Base-by-base conservation (phyloP, 2,329 filamentous ascomycete species). In the Hypoxylon sp. region DNA sequence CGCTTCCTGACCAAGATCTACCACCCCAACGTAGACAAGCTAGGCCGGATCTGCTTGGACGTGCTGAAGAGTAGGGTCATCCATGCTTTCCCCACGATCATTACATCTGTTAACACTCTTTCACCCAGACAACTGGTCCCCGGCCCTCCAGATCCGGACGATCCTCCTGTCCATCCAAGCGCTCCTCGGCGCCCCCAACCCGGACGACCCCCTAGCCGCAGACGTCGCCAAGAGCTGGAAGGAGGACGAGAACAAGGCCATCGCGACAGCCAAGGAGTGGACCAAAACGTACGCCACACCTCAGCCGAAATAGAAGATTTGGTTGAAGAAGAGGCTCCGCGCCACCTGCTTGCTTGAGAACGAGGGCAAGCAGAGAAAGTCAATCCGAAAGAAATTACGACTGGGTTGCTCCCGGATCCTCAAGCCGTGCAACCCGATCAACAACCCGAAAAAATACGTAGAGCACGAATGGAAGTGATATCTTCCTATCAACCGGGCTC, bases 81-180 rank as follows among this genome's bases (percentile, higher is more conserved):
- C n/a, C 4, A 30, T 5, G n/a, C 18, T 24, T n/a, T 9, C 38
- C n/a, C 30, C 42, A 42, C 12, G 20, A n/a, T 36, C 6, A 30
- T 11, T n/a, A 20, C 18, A 30, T 44, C 14, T 38, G n/a, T 40
- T 66, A 48, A 59, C 44, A 64, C 60, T 44, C 22, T 44, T 57
- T 68, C 8, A 24, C 38, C 69, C 65, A 97, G 94, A 95, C 79
- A 99, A 99, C 85, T 99, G 96, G 96, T 98, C 95, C 20, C 96
- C 96, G 4, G 96, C 96, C 12, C 87, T 99, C 30, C 96, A 99
- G 80, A 99, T 99, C 77, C 91, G 96, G 69, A 99, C 96, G 5
- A 99, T 99, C 71, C 88, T 99, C n/a, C 89, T 99, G 57, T 98
- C 95, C 8, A 99, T 99, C 78, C 96, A 99, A 80, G 96, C 96